Evolutionary conservation across 2,329 filamentous ascomycete genomes (phyloP).

Genomic region (Trichoderma pleuroti): DNA sequence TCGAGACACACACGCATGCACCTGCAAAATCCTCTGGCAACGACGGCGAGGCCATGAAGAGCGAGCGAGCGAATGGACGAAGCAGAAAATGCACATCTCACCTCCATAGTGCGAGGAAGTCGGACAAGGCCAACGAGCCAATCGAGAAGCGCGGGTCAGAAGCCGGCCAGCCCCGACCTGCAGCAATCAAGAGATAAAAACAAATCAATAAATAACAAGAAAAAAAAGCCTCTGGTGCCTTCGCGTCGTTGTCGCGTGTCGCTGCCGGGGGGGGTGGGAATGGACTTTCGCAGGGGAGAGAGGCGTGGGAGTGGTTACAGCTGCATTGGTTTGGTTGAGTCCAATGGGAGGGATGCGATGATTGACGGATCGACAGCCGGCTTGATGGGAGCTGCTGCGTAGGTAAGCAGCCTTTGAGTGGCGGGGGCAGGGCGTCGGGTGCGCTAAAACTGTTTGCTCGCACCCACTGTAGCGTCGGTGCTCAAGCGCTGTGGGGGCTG

Average conservation of each 20-base stretch:
- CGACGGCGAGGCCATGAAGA: background rate
- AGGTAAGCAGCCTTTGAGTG: conserved; percentile 13
- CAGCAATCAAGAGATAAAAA: background rate
- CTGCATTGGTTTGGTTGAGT: background rate
- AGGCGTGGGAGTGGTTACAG: conserved; percentile 3
- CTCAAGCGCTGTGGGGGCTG: background rate
- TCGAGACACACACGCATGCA: conserved; percentile 10
- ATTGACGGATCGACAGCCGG: conserved; percentile 14
- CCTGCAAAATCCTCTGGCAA: background rate
- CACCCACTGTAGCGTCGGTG: background rate
- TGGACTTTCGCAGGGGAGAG: conserved; percentile 3
- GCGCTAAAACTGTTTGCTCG: background rate
- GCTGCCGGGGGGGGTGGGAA: background rate
- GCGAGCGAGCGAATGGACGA: background rate
- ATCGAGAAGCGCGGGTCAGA: conserved; percentile 1
- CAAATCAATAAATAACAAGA: background rate
- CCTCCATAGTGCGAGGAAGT: conserved; percentile 3
- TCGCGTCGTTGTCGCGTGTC: conserved; percentile 11
- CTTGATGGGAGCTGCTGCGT: background rate
- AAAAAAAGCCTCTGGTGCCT: background rate
- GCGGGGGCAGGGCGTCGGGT: background rate
- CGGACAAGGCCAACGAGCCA: conserved; percentile 1
- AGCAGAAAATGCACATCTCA: background rate
- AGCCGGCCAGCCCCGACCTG: background rate
- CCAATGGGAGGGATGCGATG: background rate